phyloP scores from a whole-genome alignment of 2,329 filamentous ascomycete genomes.

The Arthrobotrys iridis region DNA sequence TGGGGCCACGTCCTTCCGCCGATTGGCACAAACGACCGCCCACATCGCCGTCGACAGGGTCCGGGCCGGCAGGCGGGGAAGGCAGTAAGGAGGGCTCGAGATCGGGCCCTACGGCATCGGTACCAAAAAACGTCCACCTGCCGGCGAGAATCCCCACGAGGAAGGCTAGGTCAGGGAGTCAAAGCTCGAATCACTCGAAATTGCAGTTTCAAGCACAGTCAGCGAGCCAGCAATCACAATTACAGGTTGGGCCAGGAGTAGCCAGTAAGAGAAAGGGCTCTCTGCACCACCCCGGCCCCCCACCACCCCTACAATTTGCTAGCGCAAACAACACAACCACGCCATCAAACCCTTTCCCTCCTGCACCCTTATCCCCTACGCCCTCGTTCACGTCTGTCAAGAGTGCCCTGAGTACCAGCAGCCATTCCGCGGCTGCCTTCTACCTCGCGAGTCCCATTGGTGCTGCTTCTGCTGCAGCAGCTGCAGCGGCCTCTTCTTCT shows the following conservation, averaged over 20 bases:
- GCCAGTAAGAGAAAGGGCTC: slow-evolving; percentile 51
- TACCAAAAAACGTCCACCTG: slow-evolving; percentile 77
- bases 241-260: background rate
- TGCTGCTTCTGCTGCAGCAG: slow-evolving; percentile 64
- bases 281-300: slow-evolving; percentile 54
- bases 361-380: slow-evolving; percentile 51
- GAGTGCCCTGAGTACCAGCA: slow-evolving; percentile 56
- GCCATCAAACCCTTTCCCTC: slow-evolving; percentile 49
- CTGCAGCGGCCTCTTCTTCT: slow-evolving; percentile 61
- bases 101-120: slow-evolving; percentile 77
- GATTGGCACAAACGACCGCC: slow-evolving; percentile 71
- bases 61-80: slow-evolving; percentile 10
- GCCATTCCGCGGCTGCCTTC: slow-evolving; percentile 61
- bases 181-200: slow-evolving; percentile 60
- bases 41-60: slow-evolving; percentile 65
- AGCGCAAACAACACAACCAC: slow-evolving; percentile 52
- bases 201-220: slow-evolving; percentile 48
- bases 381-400: slow-evolving; percentile 51
- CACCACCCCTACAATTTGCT: slow-evolving; percentile 55
- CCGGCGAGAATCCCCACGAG: slow-evolving; percentile 69
- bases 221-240: background rate
- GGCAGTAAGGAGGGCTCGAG: slow-evolving; percentile 60
- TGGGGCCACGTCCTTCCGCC: slow-evolving; percentile 82
- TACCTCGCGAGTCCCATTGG: slow-evolving; percentile 60
- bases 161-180: slow-evolving; percentile 64